Base-by-base conservation (phyloP, 257 asterid genomes). In the Perilla frutescens region DNA sequence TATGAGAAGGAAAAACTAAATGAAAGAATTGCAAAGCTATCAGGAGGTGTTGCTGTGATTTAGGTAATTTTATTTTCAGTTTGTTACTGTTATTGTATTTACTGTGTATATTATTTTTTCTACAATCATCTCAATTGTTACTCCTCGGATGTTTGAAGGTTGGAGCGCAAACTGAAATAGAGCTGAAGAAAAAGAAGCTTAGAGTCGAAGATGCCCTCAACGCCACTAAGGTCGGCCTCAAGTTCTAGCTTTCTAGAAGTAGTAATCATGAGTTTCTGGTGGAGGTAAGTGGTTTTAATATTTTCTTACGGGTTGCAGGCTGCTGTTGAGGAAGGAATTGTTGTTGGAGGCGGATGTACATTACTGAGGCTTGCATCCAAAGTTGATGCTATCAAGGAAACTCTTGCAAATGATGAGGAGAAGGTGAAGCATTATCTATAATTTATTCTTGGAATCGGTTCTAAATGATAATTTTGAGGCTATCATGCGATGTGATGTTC, bases 121-220 rank as follows among this genome's bases (percentile, higher is more conserved):
- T 20, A 20, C 26, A 9, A 13, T 29, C 14, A 10, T 44, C 3
- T 39, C 53, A 4, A 29, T 44, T 31, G 13, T 20, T 43, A n/a
- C 11, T 31, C 14, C 51, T 32, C 20, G 69, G 71, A 64, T 59
- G 55, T 47, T 8, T 83, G 79, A 74, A 92, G 98, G 97, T 92
- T 68, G 98, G 98, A 62, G 98, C 98, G 4, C 97, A 92, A 87
- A 92, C 98, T 59, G 98, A 90, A 74, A 90, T 96, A 1, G 98
- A 92, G 83, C 81, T 92, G 69, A 92, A 92, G 26, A 1, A 20
- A 20, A 20, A 20, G 26, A 20, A 20, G 26, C 26, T 20, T 20
- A 20, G 26, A 20, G 26, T 20, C 26, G 26, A 20, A 20, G 26
- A 20, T 20, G 26, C 26, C 26, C 26, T 20, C 26, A 20, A 20